Conservation (phyloP, 129 eudicot genomes). For the Tagetes erecta region DNA sequence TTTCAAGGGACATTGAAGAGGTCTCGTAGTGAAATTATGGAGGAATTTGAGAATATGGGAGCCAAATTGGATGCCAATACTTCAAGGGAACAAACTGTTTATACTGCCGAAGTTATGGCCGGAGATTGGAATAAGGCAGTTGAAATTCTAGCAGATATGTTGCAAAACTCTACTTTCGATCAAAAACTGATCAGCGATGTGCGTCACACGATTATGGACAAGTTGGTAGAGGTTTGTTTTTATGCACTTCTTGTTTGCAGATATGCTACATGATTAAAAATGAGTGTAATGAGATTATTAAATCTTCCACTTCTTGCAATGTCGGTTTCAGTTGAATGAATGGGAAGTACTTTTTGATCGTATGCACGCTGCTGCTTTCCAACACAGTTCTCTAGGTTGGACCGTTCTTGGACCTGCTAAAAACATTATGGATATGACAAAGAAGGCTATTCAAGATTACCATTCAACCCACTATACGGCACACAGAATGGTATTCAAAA, state of each 20-base stretch:
- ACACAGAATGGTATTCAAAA: slow-evolving; percentile 70
- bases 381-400: slow-evolving; percentile 81
- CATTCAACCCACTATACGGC: slow-evolving; percentile 84
- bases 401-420: slow-evolving; percentile 88
- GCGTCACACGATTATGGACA: slow-evolving; percentile 72
- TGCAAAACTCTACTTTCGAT: slow-evolving; percentile 82
- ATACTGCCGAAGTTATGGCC: slow-evolving; percentile 59
- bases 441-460: slow-evolving; percentile 62
- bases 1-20: slow-evolving; percentile 74
- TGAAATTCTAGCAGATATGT: slow-evolving; percentile 73
- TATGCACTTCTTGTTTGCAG: background rate
- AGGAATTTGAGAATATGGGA: slow-evolving; percentile 96
- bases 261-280: background rate
- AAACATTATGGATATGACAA: slow-evolving; percentile 62
- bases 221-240: slow-evolving; percentile 72
- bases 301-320: background rate
- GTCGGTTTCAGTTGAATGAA: slow-evolving; percentile 56
- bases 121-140: slow-evolving; percentile 62
- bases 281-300: background rate
- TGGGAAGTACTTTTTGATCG: slow-evolving; percentile 85
- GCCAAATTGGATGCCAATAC: slow-evolving; percentile 83
- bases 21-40: slow-evolving; percentile 54
- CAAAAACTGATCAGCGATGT: slow-evolving; percentile 54
- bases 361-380: slow-evolving; percentile 94
- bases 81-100: slow-evolving; percentile 73